Base-by-base conservation (phyloP, 352 stramenopile genomes). In the Phytophthora europaea region DNA sequence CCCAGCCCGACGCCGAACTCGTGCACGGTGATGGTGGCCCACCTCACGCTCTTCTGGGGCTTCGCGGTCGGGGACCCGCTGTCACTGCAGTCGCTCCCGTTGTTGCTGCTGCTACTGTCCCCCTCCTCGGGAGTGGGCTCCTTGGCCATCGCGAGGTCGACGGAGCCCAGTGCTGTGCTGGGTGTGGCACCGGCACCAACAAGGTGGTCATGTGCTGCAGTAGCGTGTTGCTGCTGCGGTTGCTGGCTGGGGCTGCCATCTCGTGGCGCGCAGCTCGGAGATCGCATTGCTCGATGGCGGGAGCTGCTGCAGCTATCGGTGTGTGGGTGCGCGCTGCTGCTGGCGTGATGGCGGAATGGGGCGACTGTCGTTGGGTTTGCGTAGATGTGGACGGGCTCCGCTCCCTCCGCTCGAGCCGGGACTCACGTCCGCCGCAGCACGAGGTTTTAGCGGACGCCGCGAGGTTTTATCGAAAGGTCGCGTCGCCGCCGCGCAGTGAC, bases 1-100 rank as follows among this genome's bases (percentile, higher is more conserved):
- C 84, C 82, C 28, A 92, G 65, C 0, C 79, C 81, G n/a, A 90
- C 70, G 51, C 81, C 81, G 64, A 91, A 89, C 78, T 91, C 83
- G 70, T 91, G 78, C 22, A 89, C 64, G 13, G 80, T 91, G 64
- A 88, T 87, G 52, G 72, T 78, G 55, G 63, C 66, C 74, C 74
- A 82, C 59, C 26, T 72, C 67, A 82, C 75, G 22, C 71, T 72
- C 56, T 82, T 82, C 63, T 67, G 79, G 16, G 48, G 4, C 47
- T 61, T 78, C 18, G 52, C 31, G 6, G 16, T 3, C 7, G 43
- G n/a, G 22, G 38, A 22, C 20, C 0, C 53, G 20, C 20, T 22
- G 23, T 13, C 6, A 43, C 38, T 65, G 57, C 18, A 50, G 45
- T 38, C 31, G 22, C 13, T 47, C 18, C 53, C 43, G 47, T n/a